Evolutionary conservation across 306 rosid genomes (phyloP), one percentile per base, ranked within the genome.

Genomic region (Trifolium dubium): DNA sequence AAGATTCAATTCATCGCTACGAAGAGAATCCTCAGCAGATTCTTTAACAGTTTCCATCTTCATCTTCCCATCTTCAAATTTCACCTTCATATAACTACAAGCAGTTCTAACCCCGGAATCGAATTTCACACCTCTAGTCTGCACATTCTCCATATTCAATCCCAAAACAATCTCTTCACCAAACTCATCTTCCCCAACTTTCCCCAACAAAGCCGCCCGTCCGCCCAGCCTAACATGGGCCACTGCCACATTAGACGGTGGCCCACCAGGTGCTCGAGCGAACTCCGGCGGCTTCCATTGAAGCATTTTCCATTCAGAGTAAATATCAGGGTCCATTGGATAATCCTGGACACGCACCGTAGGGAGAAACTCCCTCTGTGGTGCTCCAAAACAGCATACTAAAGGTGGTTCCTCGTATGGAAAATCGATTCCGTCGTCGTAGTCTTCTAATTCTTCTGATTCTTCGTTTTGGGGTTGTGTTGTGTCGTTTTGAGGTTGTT

Each of bases 231-330:
- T 79, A n/a, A 73, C 96, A 71, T 90, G 97, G 0, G 98, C 85
- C 47, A 94, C 89, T 0, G 99, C 98, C 51, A 94, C 99, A 44
- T 94, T 92, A 2, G 96, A 90, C 2, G 88, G 82, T 0, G 93
- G 84, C 1, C 96, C 92, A 0, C 96, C 98, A 0, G 95, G 93
- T 1, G 96, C 99, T 10, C 96, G 83, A 10, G 84, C 94, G 37
- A 87, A 92, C 76, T 94, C 99, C 32, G 99, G 99, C 0, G 97
- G 96, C 74, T 91, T 90, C 99, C 99, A 94, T 76, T 94, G 99
- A 14, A 92, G 85, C 97, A 89, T 94, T 72, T 94, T 94, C 99
- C 99, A 94, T 72, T 88, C 85, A 2, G 96, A 86, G 83, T 94
- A 94, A 0, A 82, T 88, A 54, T 92, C 98, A 3, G 83, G 88